Evolutionary conservation across 768 basidiomycete species (phyloP).

Genomic region (Amanita pallidorosea): DNA sequence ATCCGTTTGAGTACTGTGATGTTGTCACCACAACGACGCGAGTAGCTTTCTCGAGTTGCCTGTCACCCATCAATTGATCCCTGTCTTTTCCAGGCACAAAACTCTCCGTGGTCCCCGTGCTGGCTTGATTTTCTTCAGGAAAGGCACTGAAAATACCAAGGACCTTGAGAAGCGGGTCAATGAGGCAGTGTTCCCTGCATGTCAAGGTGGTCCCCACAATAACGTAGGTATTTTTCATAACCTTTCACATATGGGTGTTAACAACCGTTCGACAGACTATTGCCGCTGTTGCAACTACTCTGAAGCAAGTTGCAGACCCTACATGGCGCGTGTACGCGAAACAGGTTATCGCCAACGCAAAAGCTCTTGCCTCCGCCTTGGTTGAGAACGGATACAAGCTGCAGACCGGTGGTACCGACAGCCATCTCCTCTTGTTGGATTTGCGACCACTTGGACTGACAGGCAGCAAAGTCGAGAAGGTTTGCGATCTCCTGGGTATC

Average conservation of each 20-base stretch:
- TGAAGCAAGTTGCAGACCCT: slow-evolving; percentile 85
- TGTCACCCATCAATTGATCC: not conserved
- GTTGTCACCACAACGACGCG: slow-evolving; percentile 96
- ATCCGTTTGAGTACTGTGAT: slow-evolving; percentile 93
- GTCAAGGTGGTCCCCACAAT: slow-evolving; percentile 99
- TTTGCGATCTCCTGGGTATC: slow-evolving; percentile 93
- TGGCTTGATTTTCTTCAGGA: slow-evolving; percentile 97
- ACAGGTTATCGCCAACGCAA: slow-evolving; percentile 88
- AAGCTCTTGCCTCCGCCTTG: slow-evolving; percentile 63
- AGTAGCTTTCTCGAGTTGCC: not conserved
- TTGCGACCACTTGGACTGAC: slow-evolving; percentile 90
- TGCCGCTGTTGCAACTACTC: slow-evolving; percentile 86
- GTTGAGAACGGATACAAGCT: slow-evolving; percentile 83
- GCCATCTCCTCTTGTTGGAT: slow-evolving; percentile 97
- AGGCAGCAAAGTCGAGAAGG: slow-evolving; percentile 98
- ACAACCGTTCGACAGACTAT: slow-evolving; percentile 52
- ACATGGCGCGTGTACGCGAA: slow-evolving; percentile 87
- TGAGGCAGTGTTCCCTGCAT: slow-evolving; percentile 98
- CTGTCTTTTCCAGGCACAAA: slow-evolving; percentile 59
- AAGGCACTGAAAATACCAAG: slow-evolving; percentile 66
- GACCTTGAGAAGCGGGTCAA: slow-evolving; percentile 97
- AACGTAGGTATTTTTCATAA: slow-evolving; percentile 43
- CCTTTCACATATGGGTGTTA: not conserved
- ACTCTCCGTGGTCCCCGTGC: slow-evolving; percentile 97
- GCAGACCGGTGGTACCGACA: slow-evolving; percentile 94